Conservation (phyloP, 768 basidiomycete genomes). For the Termitomyces sp. region DNA sequence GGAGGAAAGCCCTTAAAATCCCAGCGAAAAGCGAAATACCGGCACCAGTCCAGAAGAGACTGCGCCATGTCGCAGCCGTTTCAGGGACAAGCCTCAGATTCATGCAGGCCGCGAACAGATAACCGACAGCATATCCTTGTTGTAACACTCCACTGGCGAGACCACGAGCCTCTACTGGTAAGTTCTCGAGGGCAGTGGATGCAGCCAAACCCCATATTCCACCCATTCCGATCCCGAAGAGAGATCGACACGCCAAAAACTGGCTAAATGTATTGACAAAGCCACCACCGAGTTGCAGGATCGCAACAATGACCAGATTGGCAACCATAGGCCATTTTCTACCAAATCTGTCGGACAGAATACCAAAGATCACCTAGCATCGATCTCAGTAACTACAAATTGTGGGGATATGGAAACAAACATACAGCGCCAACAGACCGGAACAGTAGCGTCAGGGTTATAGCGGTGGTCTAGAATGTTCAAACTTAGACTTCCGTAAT, state of each 20-base stretch:
- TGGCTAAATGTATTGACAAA: constrained; percentile 72
- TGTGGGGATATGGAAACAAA: constrained; percentile 11
- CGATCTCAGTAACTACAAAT: constrained; percentile 12
- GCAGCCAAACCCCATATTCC: constrained; percentile 85
- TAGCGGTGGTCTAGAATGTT: constrained; percentile 55
- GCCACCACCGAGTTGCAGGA: constrained; percentile 73
- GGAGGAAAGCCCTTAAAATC: constrained; percentile 53
- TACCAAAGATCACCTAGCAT: constrained; percentile 62
- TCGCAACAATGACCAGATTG: constrained; percentile 66
- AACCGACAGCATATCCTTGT: constrained; percentile 86
- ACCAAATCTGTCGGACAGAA: constrained; percentile 85
- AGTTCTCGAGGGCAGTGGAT: constrained; percentile 81
- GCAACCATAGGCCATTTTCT: constrained; percentile 88
- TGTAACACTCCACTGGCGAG: constrained; percentile 81
- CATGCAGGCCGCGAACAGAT: constrained; percentile 76
- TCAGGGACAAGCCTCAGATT: constrained; percentile 61
- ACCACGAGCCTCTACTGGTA: constrained; percentile 84
- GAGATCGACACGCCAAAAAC: constrained; percentile 77
- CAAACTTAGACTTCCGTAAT: background rate
- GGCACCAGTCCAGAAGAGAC: constrained; percentile 76
- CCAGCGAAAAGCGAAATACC: constrained; percentile 71
- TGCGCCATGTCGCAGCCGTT: constrained; percentile 53
- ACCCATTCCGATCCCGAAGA: constrained; percentile 88
- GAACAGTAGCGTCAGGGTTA: constrained; percentile 92
- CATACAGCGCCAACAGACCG: constrained; percentile 67